phyloP scores from a whole-genome alignment of 2,329 filamentous ascomycete species.

The Ophiostoma novo-ulmi region DNA sequence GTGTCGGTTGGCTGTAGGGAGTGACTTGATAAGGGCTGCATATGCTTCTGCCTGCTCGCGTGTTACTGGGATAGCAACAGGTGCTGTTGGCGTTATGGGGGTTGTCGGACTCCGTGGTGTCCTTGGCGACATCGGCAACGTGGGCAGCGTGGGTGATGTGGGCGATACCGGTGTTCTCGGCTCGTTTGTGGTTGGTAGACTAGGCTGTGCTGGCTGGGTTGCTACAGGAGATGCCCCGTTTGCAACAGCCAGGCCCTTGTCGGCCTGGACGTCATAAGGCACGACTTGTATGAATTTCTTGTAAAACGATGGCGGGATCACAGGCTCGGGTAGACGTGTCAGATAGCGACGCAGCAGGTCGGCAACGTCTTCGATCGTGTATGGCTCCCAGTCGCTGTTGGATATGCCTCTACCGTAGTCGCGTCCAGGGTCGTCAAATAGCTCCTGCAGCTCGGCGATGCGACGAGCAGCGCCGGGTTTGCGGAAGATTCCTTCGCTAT shows the following conservation, averaged over 20 bases:
- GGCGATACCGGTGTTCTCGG: not conserved
- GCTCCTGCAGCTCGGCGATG: conserved; percentile 16
- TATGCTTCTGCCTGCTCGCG: conserved; percentile 3
- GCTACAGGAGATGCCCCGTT: not conserved
- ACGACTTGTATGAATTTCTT: not conserved
- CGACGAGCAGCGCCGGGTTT: conserved; percentile 9
- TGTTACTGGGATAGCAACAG: not conserved
- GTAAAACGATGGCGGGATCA: not conserved
- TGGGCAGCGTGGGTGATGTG: not conserved
- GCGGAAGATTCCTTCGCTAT: conserved; percentile 8
- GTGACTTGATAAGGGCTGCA: not conserved
- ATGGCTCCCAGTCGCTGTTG: conserved; percentile 14
- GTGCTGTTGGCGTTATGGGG: not conserved
- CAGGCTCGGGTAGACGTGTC: conserved; percentile 12
- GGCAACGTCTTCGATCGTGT: conserved; percentile 12
- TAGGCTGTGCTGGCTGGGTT: not conserved
- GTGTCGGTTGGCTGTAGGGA: conserved; percentile 12
- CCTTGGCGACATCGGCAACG: not conserved
- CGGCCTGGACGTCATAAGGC: not conserved
- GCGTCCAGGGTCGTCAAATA: conserved; percentile 10
- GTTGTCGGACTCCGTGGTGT: not conserved
- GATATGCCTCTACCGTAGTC: not conserved
- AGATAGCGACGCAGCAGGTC: conserved; percentile 14
- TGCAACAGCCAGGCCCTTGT: not conserved
- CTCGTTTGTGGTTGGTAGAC: not conserved